Evolutionary conservation across 1,284 basidiomycete species (phyloP).

Genomic region (Peniophora sp.): DNA sequence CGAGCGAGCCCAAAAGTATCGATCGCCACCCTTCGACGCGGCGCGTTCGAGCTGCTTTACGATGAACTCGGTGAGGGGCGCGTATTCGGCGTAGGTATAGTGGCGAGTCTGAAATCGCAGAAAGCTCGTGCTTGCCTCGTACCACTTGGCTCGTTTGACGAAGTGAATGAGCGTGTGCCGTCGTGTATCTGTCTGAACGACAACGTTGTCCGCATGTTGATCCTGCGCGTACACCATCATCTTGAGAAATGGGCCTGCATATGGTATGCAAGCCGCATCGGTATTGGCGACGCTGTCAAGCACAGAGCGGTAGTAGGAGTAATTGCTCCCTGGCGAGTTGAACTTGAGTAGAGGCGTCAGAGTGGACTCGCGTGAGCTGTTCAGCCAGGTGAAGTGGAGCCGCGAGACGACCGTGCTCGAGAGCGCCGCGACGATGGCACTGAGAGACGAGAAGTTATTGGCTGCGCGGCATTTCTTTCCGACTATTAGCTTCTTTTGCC

Average conservation of each 20-base stretch:
- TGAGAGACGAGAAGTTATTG: constrained; percentile 63
- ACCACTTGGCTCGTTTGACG: constrained; percentile 48
- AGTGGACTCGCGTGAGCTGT: constrained; percentile 40
- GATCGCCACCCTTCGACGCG: constrained; percentile 35
- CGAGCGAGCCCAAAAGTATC: constrained; percentile 49
- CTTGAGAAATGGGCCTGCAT: constrained; percentile 54
- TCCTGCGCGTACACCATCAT: constrained; percentile 52
- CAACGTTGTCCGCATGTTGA: constrained; percentile 35
- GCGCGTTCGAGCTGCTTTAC: constrained; percentile 33
- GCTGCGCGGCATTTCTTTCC: constrained; percentile 55
- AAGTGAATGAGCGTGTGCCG: constrained; percentile 36
- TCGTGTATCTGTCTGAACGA: constrained; percentile 14
- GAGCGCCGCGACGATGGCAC: constrained; percentile 56
- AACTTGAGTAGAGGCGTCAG: constrained; percentile 45
- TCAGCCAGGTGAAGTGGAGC: constrained; percentile 62
- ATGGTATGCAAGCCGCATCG: constrained; percentile 60
- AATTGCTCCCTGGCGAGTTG: constrained; percentile 52
- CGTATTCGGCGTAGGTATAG: constrained; percentile 43
- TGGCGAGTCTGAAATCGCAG: constrained; percentile 47
- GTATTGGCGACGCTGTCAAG: constrained; percentile 28
- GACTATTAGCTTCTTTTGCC: not conserved
- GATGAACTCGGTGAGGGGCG: constrained; percentile 40
- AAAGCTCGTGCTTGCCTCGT: constrained; percentile 46
- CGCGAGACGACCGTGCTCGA: constrained; percentile 49
- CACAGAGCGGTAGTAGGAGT: constrained; percentile 46